These are phyloP conservation scores for Fusarium lateritium DNA, from an alignment of 2,329 filamentous ascomycete species.

Conservation along the genomic window DNA sequence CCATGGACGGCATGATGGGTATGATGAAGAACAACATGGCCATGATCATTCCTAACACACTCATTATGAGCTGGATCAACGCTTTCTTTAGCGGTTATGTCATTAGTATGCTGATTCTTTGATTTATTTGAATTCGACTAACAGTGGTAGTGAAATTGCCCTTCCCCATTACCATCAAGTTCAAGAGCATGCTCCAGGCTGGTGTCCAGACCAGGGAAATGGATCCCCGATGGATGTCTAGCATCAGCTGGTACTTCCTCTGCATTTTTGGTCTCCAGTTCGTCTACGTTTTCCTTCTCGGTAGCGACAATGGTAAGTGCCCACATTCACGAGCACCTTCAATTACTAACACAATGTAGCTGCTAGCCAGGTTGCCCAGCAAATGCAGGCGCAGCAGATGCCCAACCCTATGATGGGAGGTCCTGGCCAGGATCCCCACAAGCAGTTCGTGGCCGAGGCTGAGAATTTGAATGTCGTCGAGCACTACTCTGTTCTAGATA, in stretches of 20 bases:
- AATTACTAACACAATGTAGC: slow-evolving; percentile 65
- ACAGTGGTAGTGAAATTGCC: slow-evolving; percentile 84
- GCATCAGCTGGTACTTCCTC: slow-evolving; percentile 98
- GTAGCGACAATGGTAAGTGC: slow-evolving; percentile 90
- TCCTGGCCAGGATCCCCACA: slow-evolving; percentile 94
- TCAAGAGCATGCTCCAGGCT: slow-evolving; percentile 99
- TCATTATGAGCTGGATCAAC: slow-evolving; percentile 99
- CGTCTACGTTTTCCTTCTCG: slow-evolving; percentile 96
- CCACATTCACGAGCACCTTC: neutral
- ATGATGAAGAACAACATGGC: slow-evolving; percentile 99
- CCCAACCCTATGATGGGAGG: slow-evolving; percentile 81
- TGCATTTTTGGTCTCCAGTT: slow-evolving; percentile 97
- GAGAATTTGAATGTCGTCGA: slow-evolving; percentile 97
- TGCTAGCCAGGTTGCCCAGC: slow-evolving; percentile 91
- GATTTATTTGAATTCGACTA: slow-evolving; percentile 13
- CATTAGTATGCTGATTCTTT: slow-evolving; percentile 76
- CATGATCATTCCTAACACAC: slow-evolving; percentile 98
- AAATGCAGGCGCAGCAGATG: slow-evolving; percentile 79
- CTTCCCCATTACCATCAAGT: slow-evolving; percentile 97
- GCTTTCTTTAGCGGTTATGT: slow-evolving; percentile 99
- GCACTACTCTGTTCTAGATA: slow-evolving; percentile 91
- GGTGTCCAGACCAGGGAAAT: slow-evolving; percentile 96
- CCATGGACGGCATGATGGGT: slow-evolving; percentile 99
- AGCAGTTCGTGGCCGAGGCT: slow-evolving; percentile 91
- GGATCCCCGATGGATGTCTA: slow-evolving; percentile 98